Percentiles rank a stretch among this genome's conserved stretches.
These are phyloP conservation scores for Globisporangium nodosum DNA, from an alignment of 352 stramenopile species.

Conservation along the genomic window DNA sequence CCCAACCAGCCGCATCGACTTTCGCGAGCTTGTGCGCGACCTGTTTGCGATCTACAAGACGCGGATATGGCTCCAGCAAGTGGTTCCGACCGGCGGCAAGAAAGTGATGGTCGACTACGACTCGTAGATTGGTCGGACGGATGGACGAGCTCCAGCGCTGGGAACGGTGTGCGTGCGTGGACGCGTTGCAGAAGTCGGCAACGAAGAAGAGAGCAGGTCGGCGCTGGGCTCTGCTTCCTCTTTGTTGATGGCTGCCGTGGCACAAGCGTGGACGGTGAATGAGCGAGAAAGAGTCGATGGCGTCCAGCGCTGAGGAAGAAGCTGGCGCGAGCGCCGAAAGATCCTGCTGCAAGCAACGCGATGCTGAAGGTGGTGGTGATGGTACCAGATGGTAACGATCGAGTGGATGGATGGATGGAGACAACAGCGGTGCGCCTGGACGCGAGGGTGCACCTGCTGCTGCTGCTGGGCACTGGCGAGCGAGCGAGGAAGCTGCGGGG, in stretches of 20 bases:
- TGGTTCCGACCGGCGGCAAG: constrained; percentile 73
- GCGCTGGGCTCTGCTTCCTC: background rate
- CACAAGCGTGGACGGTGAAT: background rate
- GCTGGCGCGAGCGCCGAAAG: background rate
- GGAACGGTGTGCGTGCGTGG: too few species aligned
- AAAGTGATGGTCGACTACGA: constrained; percentile 59
- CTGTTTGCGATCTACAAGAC: constrained; percentile 99
- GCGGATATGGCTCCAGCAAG: constrained; percentile 97
- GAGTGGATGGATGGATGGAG: background rate
- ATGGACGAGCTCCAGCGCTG: too few species aligned
- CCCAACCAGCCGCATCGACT: constrained; percentile 90
- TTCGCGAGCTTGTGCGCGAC: constrained; percentile 96
- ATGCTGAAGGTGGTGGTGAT: background rate
- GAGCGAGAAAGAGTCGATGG: background rate
- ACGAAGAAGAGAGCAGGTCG: background rate
- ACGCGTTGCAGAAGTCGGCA: too few species aligned
- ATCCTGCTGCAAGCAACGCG: background rate
- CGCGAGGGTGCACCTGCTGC: background rate
- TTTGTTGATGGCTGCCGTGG: background rate
- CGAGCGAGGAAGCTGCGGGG: background rate
- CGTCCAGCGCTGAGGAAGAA: background rate
- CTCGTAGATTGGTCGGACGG: background rate
- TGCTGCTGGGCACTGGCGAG: background rate
- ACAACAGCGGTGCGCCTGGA: background rate
- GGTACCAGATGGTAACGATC: background rate